Base-by-base conservation (phyloP, 768 basidiomycete genomes). In the Boletus vinaceobasis region DNA sequence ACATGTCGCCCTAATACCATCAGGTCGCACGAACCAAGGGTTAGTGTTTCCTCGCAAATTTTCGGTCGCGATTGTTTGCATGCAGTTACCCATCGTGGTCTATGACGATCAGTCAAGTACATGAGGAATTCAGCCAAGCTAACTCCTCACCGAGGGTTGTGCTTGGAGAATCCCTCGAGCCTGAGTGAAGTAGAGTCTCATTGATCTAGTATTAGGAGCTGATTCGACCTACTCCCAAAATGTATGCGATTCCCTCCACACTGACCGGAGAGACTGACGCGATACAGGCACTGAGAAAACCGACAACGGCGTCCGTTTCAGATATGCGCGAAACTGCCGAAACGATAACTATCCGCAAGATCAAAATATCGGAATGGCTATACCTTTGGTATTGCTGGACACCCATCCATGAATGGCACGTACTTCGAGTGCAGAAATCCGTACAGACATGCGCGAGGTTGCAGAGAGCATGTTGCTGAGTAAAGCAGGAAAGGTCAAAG, bases 31-130 rank as follows among this genome's bases (percentile, higher is more conserved):
- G 29, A 52, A 52, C 51, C 51, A 52, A 14, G 51, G 51, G 15
- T 29, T 29, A 21, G 13, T 19, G 6, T 52, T 38, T 31, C 36
- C 51, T 46, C 8, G 19, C 19, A 52, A 15, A 2, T 15, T 19
- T 19, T 21, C 51, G 11, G 51, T 52, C 8, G 51, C 36, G 23
- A 52, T 39, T n/a, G 51, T 52, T 45, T 52, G 51, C 51, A 52
- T 52, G 21, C 51, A 52, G 29, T 52, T 52, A 11, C 51, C 51
- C 51, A 52, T 52, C 19, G 51, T 52, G 1, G 35, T 52, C 51
- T 52, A 37, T 15, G 19, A 37, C 23, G 21, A 4, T 15, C 3
- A 1, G 11, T 43, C 32, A 52, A 9, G 29, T 23, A 45, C 15
- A 3, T 26, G 37, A 29, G 32, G 13, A 17, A 1, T 37, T 17